phyloP scores from a whole-genome alignment of 371 early-diverging fungal species.

The Chytridium lagenaria region DNA sequence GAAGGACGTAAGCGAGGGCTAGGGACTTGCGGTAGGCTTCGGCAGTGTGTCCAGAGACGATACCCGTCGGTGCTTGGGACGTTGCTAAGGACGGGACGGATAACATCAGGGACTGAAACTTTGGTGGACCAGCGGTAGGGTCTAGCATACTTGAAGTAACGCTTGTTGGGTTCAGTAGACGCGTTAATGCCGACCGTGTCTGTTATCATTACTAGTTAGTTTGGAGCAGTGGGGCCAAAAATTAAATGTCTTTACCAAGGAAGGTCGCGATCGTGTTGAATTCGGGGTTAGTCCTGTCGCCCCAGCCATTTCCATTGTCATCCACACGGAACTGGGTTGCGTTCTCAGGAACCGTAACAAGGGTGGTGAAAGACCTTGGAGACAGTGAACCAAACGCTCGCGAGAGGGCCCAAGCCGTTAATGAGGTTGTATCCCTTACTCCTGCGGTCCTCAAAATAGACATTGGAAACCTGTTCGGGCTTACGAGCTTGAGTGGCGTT shows the following conservation, averaged over 20 bases:
- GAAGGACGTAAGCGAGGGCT: constrained; percentile 30
- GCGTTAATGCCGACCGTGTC: constrained; percentile 15
- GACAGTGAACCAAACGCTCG: constrained; percentile 13
- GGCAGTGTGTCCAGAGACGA: constrained; percentile 29
- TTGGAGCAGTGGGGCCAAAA: too few relatives aligned
- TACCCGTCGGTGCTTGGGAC: constrained; percentile 17
- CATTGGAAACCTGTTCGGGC: constrained; percentile 4
- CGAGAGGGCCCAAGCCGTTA: constrained; percentile 33
- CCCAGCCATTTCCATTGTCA: constrained; percentile 23
- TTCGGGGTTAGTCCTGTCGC: constrained; percentile 18
- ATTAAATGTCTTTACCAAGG: too few relatives aligned
- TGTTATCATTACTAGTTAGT: too few relatives aligned
- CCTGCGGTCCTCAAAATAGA: constrained; percentile 37
- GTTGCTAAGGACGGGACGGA: constrained; percentile 29
- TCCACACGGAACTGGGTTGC: constrained; percentile 6
- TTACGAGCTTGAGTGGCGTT: constrained; percentile 19
- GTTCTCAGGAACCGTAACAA: constrained; percentile 25
- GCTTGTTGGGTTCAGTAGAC: constrained; percentile 36
- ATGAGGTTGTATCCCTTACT: constrained; percentile 31
- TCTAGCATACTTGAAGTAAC: constrained; percentile 39
- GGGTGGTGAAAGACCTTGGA: constrained; percentile 27
- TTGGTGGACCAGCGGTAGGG: constrained; percentile 32
- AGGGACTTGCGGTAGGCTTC: constrained; percentile 29
- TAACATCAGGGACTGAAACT: constrained; percentile 32
- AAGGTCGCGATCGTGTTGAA: constrained; percentile 15